Conservation (phyloP, 2,329 filamentous ascomycete species). For the Corinectria fuckeliana region DNA sequence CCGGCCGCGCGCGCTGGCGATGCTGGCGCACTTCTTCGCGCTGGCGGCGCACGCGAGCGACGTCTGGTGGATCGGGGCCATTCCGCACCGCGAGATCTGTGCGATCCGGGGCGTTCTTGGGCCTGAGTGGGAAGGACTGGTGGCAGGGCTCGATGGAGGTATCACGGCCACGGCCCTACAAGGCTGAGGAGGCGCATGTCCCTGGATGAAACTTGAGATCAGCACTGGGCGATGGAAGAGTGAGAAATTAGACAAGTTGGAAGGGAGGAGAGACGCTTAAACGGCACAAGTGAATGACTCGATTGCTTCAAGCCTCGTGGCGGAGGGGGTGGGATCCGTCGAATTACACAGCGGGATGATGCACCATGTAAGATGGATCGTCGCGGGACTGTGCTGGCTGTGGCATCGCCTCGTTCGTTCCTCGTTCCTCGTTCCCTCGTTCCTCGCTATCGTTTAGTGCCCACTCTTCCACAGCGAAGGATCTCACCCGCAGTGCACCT, state of each 20-base stretch:
- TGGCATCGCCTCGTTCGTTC: background rate
- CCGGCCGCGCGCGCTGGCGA: slow-evolving; percentile 29
- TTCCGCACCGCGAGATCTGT: slow-evolving; percentile 6
- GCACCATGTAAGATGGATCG: background rate
- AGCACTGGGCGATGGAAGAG: background rate
- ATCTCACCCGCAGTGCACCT: background rate
- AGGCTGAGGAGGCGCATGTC: background rate
- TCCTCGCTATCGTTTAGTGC: slow-evolving; percentile 10
- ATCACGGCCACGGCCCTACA: background rate
- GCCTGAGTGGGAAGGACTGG: background rate
- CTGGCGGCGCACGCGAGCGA: slow-evolving; percentile 16
- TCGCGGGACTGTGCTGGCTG: background rate
- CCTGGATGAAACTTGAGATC: background rate
- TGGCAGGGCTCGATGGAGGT: slow-evolving; percentile 5
- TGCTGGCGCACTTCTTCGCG: slow-evolving; percentile 36
- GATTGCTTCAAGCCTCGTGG: background rate
- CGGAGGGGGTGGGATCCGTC: background rate
- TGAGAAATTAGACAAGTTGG: too few relatives aligned
- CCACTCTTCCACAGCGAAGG: background rate
- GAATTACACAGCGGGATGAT: background rate
- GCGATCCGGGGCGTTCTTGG: slow-evolving; percentile 4
- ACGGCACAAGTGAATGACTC: too few relatives aligned
- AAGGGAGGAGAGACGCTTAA: background rate
- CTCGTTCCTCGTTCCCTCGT: background rate
- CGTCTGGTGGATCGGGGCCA: slow-evolving; percentile 22